Percentiles rank a stretch among this genome's conserved stretches.
These are phyloP conservation scores for Wickerhamiella brachini DNA, from an alignment of 805 yeast genomes.

Conservation along the genomic window DNA sequence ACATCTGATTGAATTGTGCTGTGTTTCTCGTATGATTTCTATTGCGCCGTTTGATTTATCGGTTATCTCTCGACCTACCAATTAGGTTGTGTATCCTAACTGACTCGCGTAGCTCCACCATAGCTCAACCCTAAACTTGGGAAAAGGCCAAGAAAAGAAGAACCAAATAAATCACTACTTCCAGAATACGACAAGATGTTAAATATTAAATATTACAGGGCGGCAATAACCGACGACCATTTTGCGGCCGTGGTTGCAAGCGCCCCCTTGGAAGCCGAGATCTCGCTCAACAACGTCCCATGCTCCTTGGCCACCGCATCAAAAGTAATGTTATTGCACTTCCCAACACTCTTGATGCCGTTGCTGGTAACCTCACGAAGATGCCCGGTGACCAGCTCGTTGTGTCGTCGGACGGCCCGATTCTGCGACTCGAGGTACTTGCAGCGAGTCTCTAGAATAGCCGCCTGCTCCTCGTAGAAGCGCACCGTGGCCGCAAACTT, in stretches of 20 bases:
- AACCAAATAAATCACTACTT: too few relatives aligned
- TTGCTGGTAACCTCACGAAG: not conserved
- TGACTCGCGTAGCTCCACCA: too few relatives aligned
- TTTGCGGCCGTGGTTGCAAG: not conserved
- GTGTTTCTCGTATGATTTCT: too few relatives aligned
- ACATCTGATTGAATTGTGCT: too few relatives aligned
- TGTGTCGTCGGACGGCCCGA: slow-evolving; percentile 13
- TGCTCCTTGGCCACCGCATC: not conserved
- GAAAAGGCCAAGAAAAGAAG: too few relatives aligned
- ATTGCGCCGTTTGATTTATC: too few relatives aligned
- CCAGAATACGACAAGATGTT: too few relatives aligned
- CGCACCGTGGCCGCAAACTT: slow-evolving; percentile 17
- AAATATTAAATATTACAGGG: not conserved
- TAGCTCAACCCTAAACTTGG: too few relatives aligned
- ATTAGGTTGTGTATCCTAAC: too few relatives aligned
- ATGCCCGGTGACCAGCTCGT: slow-evolving; percentile 15
- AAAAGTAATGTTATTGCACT: not conserved
- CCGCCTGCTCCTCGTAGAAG: slow-evolving; percentile 22
- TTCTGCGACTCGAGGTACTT: slow-evolving; percentile 16
- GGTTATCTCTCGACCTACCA: too few relatives aligned
- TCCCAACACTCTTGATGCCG: not conserved
- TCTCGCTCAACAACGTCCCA: not conserved
- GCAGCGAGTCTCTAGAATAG: slow-evolving; percentile 17
- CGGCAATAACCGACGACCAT: not conserved
- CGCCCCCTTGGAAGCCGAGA: not conserved